A percentile compares a stretch with the other conserved stretches of the same genome.
Evolutionary conservation across 805 yeast species (phyloP).

Genomic region (Ascoidea asiatica): DNA sequence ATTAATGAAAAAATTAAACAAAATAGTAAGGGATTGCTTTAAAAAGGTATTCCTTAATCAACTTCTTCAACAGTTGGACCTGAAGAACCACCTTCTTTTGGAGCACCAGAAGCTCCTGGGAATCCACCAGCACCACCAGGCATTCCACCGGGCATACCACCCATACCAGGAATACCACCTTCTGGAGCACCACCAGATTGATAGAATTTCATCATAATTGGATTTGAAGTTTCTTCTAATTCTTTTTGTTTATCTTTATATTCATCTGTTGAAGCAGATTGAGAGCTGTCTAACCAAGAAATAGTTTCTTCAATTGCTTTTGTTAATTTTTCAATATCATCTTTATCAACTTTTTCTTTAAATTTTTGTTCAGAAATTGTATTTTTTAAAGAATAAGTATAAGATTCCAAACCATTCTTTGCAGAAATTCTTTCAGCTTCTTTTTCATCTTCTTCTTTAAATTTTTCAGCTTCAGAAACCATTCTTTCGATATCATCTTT

Average conservation of each 20-base stretch:
- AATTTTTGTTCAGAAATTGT: conserved; percentile 61
- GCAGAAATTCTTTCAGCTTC: conserved; percentile 88
- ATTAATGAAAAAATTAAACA: no score
- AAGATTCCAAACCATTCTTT: conserved; percentile 92
- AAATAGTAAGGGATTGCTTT: no score
- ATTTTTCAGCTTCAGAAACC: conserved; percentile 97
- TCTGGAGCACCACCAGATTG: conserved; percentile 81
- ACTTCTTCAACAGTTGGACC: conserved; percentile 79
- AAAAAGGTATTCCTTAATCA: no score
- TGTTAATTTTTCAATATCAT: conserved; percentile 54
- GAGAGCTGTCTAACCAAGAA: conserved; percentile 87
- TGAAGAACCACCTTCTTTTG: conserved; percentile 29
- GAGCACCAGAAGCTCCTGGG: conserved; percentile 36
- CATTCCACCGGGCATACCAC: conserved; percentile 42
- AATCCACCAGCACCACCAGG: conserved; percentile 40
- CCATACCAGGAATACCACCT: conserved; percentile 55
- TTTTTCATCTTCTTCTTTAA: conserved; percentile 90
- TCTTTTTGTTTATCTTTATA: conserved; percentile 89
- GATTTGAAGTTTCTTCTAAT: conserved; percentile 89
- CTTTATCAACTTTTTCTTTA: conserved; percentile 66
- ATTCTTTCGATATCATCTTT: conserved; percentile 96
- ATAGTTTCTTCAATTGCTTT: conserved; percentile 79
- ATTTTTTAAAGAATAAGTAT: conserved; percentile 86
- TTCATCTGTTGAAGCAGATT: conserved; percentile 88
- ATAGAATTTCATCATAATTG: conserved; percentile 94